Evolutionary conservation across 2,329 filamentous ascomycete species (phyloP).

Genomic region (Ceratocystis diversiconidia): DNA sequence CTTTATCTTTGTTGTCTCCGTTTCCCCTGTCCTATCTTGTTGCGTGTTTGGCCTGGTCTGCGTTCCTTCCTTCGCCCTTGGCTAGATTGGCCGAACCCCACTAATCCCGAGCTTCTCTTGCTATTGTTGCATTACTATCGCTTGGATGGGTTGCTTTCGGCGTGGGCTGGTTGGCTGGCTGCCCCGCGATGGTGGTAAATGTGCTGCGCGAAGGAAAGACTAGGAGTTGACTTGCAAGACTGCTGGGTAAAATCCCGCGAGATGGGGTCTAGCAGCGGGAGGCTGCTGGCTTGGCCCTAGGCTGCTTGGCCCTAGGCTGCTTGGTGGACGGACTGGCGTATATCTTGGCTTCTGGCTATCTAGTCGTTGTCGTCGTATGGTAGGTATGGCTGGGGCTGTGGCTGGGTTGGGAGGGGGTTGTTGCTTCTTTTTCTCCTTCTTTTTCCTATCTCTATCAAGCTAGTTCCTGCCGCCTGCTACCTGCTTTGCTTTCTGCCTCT

Average conservation of each 20-base stretch:
- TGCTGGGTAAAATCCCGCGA: no score
- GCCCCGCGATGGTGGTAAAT: no score
- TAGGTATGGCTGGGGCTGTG: no score
- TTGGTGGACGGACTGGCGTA: background rate
- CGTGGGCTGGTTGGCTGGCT: no score
- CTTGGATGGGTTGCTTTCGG: background rate
- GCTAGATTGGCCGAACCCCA: conserved; percentile 5
- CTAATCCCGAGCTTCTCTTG: background rate
- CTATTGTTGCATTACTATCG: background rate
- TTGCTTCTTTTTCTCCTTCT: background rate
- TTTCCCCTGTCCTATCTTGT: background rate
- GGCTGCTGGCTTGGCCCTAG: background rate
- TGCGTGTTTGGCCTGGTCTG: background rate
- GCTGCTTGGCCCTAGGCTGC: background rate
- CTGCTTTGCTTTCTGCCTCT: background rate
- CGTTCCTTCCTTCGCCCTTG: background rate
- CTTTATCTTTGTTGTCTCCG: conserved; percentile 5
- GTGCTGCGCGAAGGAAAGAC: no score
- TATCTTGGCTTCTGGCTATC: background rate
- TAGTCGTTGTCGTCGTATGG: no score
- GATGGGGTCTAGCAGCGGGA: background rate
- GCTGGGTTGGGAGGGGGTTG: background rate
- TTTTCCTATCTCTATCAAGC: background rate
- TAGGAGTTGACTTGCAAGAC: no score
- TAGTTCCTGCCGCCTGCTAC: background rate